These are phyloP conservation scores for Irpex sp. DNA, from an alignment of 1,284 basidiomycete genomes.

Conservation along the genomic window DNA sequence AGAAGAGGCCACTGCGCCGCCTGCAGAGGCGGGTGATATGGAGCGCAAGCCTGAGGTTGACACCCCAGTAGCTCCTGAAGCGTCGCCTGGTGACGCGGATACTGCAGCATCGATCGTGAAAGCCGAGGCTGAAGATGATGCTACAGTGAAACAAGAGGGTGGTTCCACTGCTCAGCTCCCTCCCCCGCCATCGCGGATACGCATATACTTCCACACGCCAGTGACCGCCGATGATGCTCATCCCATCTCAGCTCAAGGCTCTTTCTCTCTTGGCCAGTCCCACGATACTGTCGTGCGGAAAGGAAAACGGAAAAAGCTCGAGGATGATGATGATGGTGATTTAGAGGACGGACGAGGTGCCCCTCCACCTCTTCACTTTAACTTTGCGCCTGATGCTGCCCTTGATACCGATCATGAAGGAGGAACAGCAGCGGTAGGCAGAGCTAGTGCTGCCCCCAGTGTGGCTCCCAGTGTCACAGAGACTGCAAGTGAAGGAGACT, in stretches of 20 bases:
- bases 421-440: conserved; percentile 37
- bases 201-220: conserved; percentile 85
- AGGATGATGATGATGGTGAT: conserved; percentile 77
- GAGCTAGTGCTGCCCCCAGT: conserved; percentile 64
- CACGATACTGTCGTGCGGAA: conserved; percentile 60
- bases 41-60: conserved; percentile 6
- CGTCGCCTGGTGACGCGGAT: conserved; percentile 7
- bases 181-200: conserved; percentile 71
- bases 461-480: conserved; percentile 67
- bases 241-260: conserved; percentile 55
- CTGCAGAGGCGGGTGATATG: background rate
- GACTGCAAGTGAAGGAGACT: conserved; percentile 71
- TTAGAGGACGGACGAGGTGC: conserved; percentile 63
- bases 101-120: conserved; percentile 9
- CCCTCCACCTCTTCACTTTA: conserved; percentile 53
- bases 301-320: conserved; percentile 76
- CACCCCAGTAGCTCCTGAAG: background rate
- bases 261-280: conserved; percentile 37
- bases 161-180: conserved; percentile 22
- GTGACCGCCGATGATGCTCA: conserved; percentile 74
- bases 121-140: conserved; percentile 2
- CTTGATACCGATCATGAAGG: conserved; percentile 38
- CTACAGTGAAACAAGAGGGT: conserved; percentile 27
- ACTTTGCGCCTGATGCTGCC: conserved; percentile 32
- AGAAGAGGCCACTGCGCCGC: conserved; percentile 14